phyloP scores from a whole-genome alignment of 768 basidiomycete species.

The Leucocoprinus leucothites region DNA sequence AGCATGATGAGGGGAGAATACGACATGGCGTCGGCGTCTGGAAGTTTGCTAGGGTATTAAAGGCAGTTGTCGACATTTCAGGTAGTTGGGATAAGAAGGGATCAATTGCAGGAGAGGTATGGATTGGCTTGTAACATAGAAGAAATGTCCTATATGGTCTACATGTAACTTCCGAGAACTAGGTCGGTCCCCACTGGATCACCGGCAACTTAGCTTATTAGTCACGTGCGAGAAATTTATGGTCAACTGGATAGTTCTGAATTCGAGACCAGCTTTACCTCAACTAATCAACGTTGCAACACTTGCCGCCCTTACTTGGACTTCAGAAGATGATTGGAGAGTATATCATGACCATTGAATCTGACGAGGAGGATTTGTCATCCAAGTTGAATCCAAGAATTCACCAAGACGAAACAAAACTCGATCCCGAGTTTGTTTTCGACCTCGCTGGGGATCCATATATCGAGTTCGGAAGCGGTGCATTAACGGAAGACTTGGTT shows the following conservation, averaged over 20 bases:
- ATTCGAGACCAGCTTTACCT: too few species aligned
- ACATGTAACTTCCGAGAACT: neutral
- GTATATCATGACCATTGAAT: constrained; percentile 83
- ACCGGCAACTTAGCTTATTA: too few species aligned
- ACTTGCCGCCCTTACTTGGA: too few species aligned
- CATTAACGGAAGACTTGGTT: constrained; percentile 49
- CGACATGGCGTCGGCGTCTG: constrained; percentile 56
- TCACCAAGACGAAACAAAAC: constrained; percentile 48
- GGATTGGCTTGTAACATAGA: too few species aligned
- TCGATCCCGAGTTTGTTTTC: constrained; percentile 84
- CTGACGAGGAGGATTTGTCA: constrained; percentile 58
- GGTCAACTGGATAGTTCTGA: too few species aligned
- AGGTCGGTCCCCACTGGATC: neutral
- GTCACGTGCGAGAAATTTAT: constrained; percentile 14
- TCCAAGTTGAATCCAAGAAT: constrained; percentile 19
- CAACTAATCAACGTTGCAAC: too few species aligned
- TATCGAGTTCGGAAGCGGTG: constrained; percentile 44
- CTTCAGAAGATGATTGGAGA: constrained; percentile 39
- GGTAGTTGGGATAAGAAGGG: too few species aligned
- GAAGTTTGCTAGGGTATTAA: constrained; percentile 54
- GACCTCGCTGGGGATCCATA: constrained; percentile 75
- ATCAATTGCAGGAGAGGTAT: too few species aligned
- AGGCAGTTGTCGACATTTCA: constrained; percentile 45
- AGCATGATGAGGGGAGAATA: constrained; percentile 63
- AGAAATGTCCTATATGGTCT: too few species aligned